Conservation (phyloP, 164 flowering plant genomes). For the Macadamia tetraphylla region DNA sequence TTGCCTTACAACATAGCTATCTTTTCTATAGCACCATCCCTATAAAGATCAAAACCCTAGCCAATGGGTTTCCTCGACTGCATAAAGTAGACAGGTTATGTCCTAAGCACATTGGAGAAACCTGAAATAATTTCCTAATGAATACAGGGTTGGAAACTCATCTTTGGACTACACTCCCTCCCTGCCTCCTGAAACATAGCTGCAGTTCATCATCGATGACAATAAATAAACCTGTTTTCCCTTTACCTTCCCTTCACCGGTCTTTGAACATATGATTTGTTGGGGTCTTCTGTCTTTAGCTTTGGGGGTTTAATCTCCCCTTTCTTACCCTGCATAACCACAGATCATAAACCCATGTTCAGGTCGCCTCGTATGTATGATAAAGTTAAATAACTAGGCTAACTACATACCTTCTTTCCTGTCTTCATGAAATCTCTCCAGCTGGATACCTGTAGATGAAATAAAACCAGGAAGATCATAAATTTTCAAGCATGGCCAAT, state of each 20-base stretch:
- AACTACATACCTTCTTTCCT: constrained; percentile 74
- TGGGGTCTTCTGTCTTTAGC: constrained; percentile 97
- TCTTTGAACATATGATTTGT: constrained; percentile 96
- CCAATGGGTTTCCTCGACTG: not conserved
- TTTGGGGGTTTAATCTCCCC: constrained; percentile 96
- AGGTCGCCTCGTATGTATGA: not conserved
- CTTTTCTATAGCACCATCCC: not conserved
- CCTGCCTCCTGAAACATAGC: not conserved
- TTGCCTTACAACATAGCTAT: not conserved
- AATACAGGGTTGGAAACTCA: no score
- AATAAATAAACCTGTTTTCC: not conserved
- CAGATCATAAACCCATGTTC: not conserved
- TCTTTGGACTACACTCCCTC: not conserved
- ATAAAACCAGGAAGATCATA: not conserved
- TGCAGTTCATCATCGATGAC: not conserved
- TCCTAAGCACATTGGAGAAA: no score
- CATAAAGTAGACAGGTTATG: no score
- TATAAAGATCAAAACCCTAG: not conserved
- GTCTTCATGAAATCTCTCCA: constrained; percentile 98
- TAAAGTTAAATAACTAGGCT: not conserved
- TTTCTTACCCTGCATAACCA: constrained; percentile 64
- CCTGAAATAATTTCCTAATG: no score
- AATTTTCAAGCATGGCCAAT: not conserved
- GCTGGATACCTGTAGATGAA: constrained; percentile 75
- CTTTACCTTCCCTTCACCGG: constrained; percentile 75